Percentiles rank a stretch among this genome's conserved stretches.
phyloP scores from a whole-genome alignment of 371 early-diverging fungal genomes.

The Mucor racemosus region DNA sequence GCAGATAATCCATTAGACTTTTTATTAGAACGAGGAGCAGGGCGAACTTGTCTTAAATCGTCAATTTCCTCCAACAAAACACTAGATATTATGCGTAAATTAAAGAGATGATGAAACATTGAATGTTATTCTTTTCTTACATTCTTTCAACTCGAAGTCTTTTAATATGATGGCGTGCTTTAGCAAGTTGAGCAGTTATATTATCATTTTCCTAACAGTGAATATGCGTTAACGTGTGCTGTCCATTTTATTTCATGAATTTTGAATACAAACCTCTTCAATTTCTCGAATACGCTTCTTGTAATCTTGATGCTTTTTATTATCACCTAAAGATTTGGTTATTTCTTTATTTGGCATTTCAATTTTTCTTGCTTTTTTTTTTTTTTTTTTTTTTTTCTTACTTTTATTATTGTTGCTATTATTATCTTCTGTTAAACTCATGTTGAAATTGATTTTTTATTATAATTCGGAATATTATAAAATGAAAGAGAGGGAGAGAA shows the following conservation, averaged over 20 bases:
- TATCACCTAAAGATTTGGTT: constrained; percentile 9
- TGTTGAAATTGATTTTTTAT: background rate
- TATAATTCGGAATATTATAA: background rate
- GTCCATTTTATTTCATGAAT: background rate
- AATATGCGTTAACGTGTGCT: background rate
- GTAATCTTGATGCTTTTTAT: constrained; percentile 59
- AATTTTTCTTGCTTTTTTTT: constrained; percentile 14
- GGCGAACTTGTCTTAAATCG: constrained; percentile 14
- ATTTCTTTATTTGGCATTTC: background rate
- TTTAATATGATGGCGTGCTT: constrained; percentile 45
- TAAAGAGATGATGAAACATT: background rate
- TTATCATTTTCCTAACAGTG: constrained; percentile 26
- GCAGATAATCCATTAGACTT: background rate
- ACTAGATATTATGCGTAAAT: constrained; percentile 6
- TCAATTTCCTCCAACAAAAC: constrained; percentile 30
- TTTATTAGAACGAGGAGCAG: constrained; percentile 4
- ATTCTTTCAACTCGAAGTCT: constrained; percentile 52
- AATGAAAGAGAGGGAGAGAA: background rate
- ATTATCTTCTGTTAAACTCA: constrained; percentile 15
- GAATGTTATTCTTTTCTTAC: constrained; percentile 29
- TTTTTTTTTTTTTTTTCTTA: constrained; percentile 13
- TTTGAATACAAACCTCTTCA: constrained; percentile 52
- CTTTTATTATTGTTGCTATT: background rate
- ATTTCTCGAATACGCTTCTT: constrained; percentile 66
- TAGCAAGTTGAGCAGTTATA: constrained; percentile 16